Evolutionary conservation across 352 stramenopile genomes (phyloP).

Genomic region (Globisporangium splendens): DNA sequence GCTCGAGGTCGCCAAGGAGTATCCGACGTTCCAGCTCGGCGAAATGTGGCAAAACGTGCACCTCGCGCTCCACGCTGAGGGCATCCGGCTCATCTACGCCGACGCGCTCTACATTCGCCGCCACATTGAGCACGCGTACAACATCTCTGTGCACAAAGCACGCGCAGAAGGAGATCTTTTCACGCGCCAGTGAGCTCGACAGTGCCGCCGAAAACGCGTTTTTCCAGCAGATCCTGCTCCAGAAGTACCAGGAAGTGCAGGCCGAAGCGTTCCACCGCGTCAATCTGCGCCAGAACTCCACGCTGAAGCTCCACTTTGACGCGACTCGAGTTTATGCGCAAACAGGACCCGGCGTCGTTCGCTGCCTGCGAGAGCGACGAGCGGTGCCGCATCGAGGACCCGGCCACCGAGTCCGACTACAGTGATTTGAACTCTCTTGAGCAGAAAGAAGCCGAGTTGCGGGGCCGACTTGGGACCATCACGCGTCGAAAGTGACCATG

Average conservation of each 20-base stretch:
- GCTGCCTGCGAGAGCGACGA: constrained; percentile 44
- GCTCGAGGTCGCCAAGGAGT: constrained; percentile 75
- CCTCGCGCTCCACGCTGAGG: constrained; percentile 52
- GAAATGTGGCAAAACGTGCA: constrained; percentile 79
- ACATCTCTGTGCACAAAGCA: constrained; percentile 65
- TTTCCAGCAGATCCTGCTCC: constrained; percentile 45
- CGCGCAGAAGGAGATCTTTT: constrained; percentile 50
- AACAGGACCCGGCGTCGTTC: constrained; percentile 54
- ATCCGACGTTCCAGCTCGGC: constrained; percentile 56
- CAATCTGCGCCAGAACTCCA: constrained; percentile 62
- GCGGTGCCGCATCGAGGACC: constrained; percentile 41
- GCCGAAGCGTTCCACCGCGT: constrained; percentile 50
- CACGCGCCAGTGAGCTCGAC: constrained; percentile 14
- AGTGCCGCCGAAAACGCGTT: constrained; percentile 35
- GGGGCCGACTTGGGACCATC: constrained; percentile 52
- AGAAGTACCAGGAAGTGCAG: constrained; percentile 72
- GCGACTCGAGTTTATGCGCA: constrained; percentile 69
- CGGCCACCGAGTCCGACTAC: constrained; percentile 40
- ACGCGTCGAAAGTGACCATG: constrained; percentile 9
- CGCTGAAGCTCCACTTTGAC: constrained; percentile 70
- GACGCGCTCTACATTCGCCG: constrained; percentile 69
- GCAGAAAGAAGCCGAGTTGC: constrained; percentile 56
- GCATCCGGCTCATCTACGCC: constrained; percentile 67
- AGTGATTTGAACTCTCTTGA: constrained; percentile 42
- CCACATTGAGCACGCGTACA: constrained; percentile 74